These are phyloP conservation scores for Amylocystis lapponica DNA, from an alignment of 768 basidiomycete genomes.

Conservation along the genomic window DNA sequence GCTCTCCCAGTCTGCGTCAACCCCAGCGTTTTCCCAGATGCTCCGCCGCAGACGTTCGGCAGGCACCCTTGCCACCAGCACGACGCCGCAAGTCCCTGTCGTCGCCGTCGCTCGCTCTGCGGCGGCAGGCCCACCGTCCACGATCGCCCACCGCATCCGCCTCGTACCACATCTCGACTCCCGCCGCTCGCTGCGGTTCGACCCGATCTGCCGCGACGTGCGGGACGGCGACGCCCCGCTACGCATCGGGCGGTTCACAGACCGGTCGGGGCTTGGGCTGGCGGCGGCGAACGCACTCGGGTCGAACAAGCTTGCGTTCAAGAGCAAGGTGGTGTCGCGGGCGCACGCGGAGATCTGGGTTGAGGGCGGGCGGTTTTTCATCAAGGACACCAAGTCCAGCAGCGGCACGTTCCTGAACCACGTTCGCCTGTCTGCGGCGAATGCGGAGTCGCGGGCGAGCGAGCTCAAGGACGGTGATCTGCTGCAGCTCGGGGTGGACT, in stretches of 20 bases:
- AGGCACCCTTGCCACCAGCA: constrained; percentile 38
- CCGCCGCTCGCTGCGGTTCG: constrained; percentile 83
- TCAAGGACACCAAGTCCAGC: constrained; percentile 85
- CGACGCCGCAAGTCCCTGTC: constrained; percentile 21
- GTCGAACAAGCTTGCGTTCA: constrained; percentile 88
- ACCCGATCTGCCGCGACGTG: constrained; percentile 86
- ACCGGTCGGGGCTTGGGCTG: constrained; percentile 64
- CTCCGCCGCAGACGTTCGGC: constrained; percentile 63
- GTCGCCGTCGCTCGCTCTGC: constrained; percentile 21
- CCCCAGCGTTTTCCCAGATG: constrained; percentile 53
- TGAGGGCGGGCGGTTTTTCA: constrained; percentile 71
- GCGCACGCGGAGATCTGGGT: constrained; percentile 95
- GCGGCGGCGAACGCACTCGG: constrained; percentile 62
- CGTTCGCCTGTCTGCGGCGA: constrained; percentile 79
- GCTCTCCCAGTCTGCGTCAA: constrained; percentile 28
- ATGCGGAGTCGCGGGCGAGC: constrained; percentile 70
- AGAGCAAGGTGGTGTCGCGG: constrained; percentile 90
- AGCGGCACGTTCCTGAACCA: constrained; percentile 97
- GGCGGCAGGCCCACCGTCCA: constrained; percentile 16
- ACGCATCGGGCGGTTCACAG: constrained; percentile 93
- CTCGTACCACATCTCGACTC: constrained; percentile 95
- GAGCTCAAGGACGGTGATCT: constrained; percentile 91
- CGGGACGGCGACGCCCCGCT: constrained; percentile 61
- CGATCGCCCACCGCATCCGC: constrained; percentile 64
- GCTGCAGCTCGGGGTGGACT: constrained; percentile 93